A percentile compares a stretch with the other conserved stretches of the same genome.
Evolutionary conservation across 805 yeast species (phyloP).

Genomic region (Candida coquimbonensis): DNA sequence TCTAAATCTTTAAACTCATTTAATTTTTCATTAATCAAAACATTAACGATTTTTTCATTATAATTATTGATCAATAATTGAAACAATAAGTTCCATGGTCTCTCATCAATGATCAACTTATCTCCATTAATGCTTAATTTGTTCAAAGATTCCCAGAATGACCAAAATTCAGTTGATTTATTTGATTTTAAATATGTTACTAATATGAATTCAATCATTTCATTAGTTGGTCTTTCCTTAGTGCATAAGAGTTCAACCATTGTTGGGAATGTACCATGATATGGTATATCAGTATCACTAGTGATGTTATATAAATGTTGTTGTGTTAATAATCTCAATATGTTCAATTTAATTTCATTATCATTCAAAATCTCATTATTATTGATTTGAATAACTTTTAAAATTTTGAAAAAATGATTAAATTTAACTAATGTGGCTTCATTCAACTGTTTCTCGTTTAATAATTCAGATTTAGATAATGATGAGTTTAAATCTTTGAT

Average conservation of each 20-base stretch:
- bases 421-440: conserved; percentile 2
- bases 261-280: conserved; percentile 7
- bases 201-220: conserved; percentile 13
- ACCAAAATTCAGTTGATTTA: conserved; percentile 11
- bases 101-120: conserved; percentile 9
- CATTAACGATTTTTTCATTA: conserved; percentile 12
- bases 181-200: conserved; percentile 16
- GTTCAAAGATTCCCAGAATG: conserved; percentile 14
- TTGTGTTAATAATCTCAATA: conserved; percentile 18
- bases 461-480: conserved; percentile 6
- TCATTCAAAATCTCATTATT: conserved; percentile 10
- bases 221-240: conserved; percentile 1
- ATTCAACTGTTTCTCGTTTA: conserved; percentile 3
- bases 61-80: conserved; percentile 8
- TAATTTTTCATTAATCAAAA: conserved; percentile 10
- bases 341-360: conserved; percentile 6
- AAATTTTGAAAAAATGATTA: conserved; percentile 6
- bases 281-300: neutral
- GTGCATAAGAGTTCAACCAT: conserved; percentile 10
- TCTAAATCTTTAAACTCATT: conserved; percentile 7
- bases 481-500: conserved; percentile 1
- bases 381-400: conserved; percentile 9
- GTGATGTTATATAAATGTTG: conserved; percentile 16
- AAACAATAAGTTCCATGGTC: conserved; percentile 19
- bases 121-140: neutral